Evolutionary conservation across 2,329 filamentous ascomycete genomes (phyloP).

Genomic region (Gyromitra esculenta): DNA sequence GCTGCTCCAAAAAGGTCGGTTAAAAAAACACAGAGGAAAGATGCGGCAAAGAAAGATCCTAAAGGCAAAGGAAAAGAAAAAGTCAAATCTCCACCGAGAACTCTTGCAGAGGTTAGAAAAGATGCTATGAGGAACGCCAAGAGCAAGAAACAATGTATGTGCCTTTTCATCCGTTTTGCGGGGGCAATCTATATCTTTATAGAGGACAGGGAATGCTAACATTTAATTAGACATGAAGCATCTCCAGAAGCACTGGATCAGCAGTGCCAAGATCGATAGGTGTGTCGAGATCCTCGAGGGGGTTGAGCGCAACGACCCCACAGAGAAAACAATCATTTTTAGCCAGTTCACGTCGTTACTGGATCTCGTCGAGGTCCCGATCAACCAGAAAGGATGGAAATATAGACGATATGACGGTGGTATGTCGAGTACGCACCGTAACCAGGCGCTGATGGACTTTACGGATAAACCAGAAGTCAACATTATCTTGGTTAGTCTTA

Average conservation of each 20-base stretch:
- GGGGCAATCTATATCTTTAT: slow-evolving; percentile 62
- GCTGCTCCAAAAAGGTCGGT: slow-evolving; percentile 28
- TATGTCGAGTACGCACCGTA: slow-evolving; percentile 74
- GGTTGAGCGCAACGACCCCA: slow-evolving; percentile 62
- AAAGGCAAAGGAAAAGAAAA: slow-evolving; percentile 53
- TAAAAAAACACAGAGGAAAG: slow-evolving; percentile 61
- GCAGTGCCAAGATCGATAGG: slow-evolving; percentile 79
- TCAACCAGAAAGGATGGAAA: slow-evolving; percentile 68
- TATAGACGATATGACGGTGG: slow-evolving; percentile 80
- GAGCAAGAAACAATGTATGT: slow-evolving; percentile 74
- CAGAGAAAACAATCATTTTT: slow-evolving; percentile 82
- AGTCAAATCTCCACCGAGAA: slow-evolving; percentile 60
- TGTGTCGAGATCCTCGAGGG: slow-evolving; percentile 71
- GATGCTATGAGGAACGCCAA: slow-evolving; percentile 71
- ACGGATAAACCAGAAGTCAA: slow-evolving; percentile 69
- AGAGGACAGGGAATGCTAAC: slow-evolving; percentile 21
- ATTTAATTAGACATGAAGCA: slow-evolving; percentile 55
- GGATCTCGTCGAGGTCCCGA: slow-evolving; percentile 78
- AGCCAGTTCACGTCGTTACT: slow-evolving; percentile 82
- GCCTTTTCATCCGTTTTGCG: slow-evolving; percentile 64
- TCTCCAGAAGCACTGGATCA: slow-evolving; percentile 67
- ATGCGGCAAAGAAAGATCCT: slow-evolving; percentile 61
- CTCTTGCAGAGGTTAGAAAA: slow-evolving; percentile 73
- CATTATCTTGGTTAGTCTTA: slow-evolving; percentile 80
- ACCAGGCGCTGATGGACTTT: slow-evolving; percentile 74